These are phyloP conservation scores for Schizophyllum amplum DNA, from an alignment of 1,284 basidiomycete species.

Conservation along the genomic window DNA sequence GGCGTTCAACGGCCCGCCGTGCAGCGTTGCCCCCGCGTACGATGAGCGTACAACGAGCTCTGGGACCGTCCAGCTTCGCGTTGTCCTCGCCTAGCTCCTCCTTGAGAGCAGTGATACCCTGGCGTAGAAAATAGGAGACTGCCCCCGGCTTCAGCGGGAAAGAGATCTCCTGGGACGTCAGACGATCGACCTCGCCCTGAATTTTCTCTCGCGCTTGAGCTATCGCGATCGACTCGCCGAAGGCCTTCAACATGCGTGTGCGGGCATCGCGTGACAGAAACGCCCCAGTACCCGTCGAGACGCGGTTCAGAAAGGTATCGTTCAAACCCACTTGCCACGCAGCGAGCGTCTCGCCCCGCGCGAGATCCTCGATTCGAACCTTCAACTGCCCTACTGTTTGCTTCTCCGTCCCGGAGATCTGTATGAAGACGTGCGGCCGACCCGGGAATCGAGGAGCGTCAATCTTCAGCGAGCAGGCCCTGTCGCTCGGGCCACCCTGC, in stretches of 20 bases:
- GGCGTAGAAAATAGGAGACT: background rate
- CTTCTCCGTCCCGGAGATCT: background rate
- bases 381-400: constrained; percentile 1
- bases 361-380: constrained; percentile 3
- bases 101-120: background rate
- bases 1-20: background rate
- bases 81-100: background rate
- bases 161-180: background rate
- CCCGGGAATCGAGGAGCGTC: background rate
- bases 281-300: background rate
- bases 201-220: background rate
- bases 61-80: background rate
- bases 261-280: background rate
- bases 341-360: constrained; percentile 1
- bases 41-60: background rate
- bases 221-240: background rate
- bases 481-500: background rate
- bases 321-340: background rate
- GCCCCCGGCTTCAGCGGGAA: background rate
- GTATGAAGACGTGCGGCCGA: constrained; percentile 1
- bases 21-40: background rate
- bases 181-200: background rate
- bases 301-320: background rate
- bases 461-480: background rate
- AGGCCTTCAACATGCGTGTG: background rate